These are phyloP conservation scores for Bisporella sp. DNA, from an alignment of 2,329 filamentous ascomycete species.

Conservation along the genomic window DNA sequence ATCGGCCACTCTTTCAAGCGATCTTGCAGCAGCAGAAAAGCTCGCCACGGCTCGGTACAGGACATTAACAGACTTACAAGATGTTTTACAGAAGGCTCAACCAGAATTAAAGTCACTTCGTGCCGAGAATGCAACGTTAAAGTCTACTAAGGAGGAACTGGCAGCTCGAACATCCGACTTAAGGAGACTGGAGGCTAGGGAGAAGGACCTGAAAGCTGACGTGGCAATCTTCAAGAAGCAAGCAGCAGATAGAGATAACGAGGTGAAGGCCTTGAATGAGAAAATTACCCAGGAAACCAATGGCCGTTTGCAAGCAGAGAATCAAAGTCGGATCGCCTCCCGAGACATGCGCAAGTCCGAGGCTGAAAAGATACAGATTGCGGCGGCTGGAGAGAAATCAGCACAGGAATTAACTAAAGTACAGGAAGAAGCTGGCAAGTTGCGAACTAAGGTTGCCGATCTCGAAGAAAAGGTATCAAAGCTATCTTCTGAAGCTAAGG, in stretches of 20 bases:
- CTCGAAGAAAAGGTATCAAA: slow-evolving; percentile 69
- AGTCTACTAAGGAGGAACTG: slow-evolving; percentile 69
- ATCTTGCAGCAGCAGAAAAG: slow-evolving; percentile 79
- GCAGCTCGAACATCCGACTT: slow-evolving; percentile 54
- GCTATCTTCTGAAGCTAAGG: slow-evolving; percentile 59
- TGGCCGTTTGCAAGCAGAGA: slow-evolving; percentile 67
- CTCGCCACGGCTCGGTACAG: slow-evolving; percentile 83
- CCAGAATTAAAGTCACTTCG: slow-evolving; percentile 76
- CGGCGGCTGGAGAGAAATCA: slow-evolving; percentile 65
- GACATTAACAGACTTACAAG: slow-evolving; percentile 73
- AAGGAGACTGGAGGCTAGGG: slow-evolving; percentile 69
- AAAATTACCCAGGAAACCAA: slow-evolving; percentile 70
- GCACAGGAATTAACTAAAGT: slow-evolving; percentile 62
- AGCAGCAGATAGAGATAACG: slow-evolving; percentile 65
- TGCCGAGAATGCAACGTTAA: slow-evolving; percentile 69
- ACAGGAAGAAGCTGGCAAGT: slow-evolving; percentile 64
- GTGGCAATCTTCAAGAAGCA: slow-evolving; percentile 63
- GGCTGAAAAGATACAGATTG: slow-evolving; percentile 70
- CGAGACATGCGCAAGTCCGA: slow-evolving; percentile 75
- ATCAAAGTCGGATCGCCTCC: slow-evolving; percentile 65
- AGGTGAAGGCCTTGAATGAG: slow-evolving; percentile 72
- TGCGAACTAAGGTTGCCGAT: slow-evolving; percentile 55
- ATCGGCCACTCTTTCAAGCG: slow-evolving; percentile 65
- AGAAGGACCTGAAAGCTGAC: slow-evolving; percentile 75
- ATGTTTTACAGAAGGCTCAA: slow-evolving; percentile 76